Conservation (phyloP, 306 rosid species). For the Lablab purpureus region DNA sequence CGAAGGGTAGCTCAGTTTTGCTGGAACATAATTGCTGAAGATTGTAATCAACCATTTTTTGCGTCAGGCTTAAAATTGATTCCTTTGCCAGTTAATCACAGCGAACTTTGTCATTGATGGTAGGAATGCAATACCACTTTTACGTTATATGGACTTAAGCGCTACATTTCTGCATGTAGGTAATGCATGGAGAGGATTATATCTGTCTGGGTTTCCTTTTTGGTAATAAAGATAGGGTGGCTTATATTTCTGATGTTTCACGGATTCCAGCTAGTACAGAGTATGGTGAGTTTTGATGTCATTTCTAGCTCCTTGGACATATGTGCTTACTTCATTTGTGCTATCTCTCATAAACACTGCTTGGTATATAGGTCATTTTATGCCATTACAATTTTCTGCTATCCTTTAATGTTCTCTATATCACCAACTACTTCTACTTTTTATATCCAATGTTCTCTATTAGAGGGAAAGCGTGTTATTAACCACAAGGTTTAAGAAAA, state of each 20-base stretch:
- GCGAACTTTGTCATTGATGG: slow-evolving; percentile 39
- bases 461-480: slow-evolving; percentile 1
- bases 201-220: slow-evolving; percentile 84
- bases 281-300: slow-evolving; percentile 59
- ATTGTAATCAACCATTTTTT: slow-evolving; percentile 66
- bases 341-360: no score
- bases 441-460: not conserved
- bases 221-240: slow-evolving; percentile 74
- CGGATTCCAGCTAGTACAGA: slow-evolving; percentile 83
- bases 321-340: no score
- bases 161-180: slow-evolving; percentile 56
- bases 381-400: not conserved
- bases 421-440: not conserved
- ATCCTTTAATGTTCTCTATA: slow-evolving; percentile 16
- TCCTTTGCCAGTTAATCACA: slow-evolving; percentile 80
- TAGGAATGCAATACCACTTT: slow-evolving; percentile 7
- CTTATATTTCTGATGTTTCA: slow-evolving; percentile 88
- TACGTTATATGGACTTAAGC: slow-evolving; percentile 18
- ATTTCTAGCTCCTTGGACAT: slow-evolving; percentile 4
- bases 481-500: not conserved
- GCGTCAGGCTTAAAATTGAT: slow-evolving; percentile 75
- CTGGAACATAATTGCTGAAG: slow-evolving; percentile 72
- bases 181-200: slow-evolving; percentile 92
- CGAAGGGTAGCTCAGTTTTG: slow-evolving; percentile 86
- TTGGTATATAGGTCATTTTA: no score